Evolutionary conservation across 352 stramenopile genomes (phyloP).

Genomic region (Globisporangium orthogonon): DNA sequence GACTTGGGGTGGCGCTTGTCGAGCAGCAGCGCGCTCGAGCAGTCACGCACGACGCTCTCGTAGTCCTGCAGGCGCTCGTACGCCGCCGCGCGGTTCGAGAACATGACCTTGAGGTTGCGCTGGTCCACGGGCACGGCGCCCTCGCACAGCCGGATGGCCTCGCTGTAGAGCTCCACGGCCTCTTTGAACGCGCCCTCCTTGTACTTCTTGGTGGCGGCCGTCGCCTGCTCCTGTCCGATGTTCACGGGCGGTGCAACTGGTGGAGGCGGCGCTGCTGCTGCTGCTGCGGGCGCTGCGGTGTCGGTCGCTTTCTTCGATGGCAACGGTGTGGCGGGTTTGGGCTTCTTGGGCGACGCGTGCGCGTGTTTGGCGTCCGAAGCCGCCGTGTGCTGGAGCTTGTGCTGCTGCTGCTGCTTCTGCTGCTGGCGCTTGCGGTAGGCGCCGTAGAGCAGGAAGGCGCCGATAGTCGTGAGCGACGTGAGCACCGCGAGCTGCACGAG

Average conservation of each 20-base stretch:
- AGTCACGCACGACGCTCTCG: slow-evolving; percentile 55
- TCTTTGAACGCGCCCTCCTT: slow-evolving; percentile 63
- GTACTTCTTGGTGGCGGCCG: slow-evolving; percentile 70
- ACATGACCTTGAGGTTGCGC: slow-evolving; percentile 84
- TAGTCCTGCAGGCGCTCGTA: slow-evolving; percentile 69
- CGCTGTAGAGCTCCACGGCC: slow-evolving; percentile 63
- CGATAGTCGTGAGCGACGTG: slow-evolving; percentile 69
- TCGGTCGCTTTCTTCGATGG: slow-evolving; percentile 24
- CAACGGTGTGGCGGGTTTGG: slow-evolving; percentile 16
- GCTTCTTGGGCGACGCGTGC: slow-evolving; percentile 22
- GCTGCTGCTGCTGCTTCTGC: slow-evolving; percentile 10
- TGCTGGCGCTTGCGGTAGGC: slow-evolving; percentile 38
- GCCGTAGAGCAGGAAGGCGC: slow-evolving; percentile 43
- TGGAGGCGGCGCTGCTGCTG: not conserved
- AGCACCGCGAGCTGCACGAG: slow-evolving; percentile 64
- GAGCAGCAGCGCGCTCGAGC: slow-evolving; percentile 42
- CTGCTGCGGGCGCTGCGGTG: not conserved
- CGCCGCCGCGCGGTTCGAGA: slow-evolving; percentile 71
- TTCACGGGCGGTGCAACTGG: slow-evolving; percentile 8
- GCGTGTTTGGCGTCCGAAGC: slow-evolving; percentile 16
- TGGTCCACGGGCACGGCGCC: slow-evolving; percentile 44
- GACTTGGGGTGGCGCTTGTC: slow-evolving; percentile 75
- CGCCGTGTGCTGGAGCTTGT: slow-evolving; percentile 17
- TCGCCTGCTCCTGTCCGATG: slow-evolving; percentile 56
- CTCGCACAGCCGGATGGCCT: slow-evolving; percentile 59